phyloP scores from a whole-genome alignment of 306 rosid species.

The Cucurbita argyrosperma region DNA sequence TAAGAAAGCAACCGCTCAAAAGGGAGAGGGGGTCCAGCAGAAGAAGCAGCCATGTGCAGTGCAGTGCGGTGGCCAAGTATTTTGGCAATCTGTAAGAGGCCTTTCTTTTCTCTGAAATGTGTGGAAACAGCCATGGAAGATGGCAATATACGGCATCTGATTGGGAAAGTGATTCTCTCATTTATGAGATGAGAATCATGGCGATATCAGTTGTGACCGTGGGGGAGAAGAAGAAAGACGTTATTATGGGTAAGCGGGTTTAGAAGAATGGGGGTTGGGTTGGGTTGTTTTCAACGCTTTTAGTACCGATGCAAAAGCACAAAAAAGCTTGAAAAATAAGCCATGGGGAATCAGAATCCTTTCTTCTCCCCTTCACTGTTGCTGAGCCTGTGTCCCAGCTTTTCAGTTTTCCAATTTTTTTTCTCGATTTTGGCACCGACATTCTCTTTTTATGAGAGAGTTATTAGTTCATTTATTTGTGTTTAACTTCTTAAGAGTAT shows the following conservation, averaged over 20 bases:
- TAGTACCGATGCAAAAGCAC: constrained; percentile 1
- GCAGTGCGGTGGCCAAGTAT: not conserved
- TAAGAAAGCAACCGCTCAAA: not conserved
- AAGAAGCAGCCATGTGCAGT: not conserved
- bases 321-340: not conserved
- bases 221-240: not conserved
- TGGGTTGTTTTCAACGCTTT: constrained; percentile 3
- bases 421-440: not conserved
- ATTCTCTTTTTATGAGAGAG: not conserved
- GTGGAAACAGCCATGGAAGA: not conserved
- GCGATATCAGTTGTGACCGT: constrained; percentile 5
- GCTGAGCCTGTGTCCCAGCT: not conserved
- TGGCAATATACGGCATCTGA: not conserved
- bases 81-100: not conserved
- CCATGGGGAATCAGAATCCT: constrained; percentile 8
- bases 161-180: constrained; percentile 3
- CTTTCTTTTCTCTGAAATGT: not conserved
- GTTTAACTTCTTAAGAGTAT: not conserved
- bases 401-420: not conserved
- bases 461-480: not conserved
- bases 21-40: not conserved
- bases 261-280: not conserved
- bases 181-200: constrained; percentile 4
- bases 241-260: not conserved
- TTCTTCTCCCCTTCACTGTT: not conserved